Percentiles rank a stretch among this genome's conserved stretches.
Conservation (phyloP, 148 eudicot genomes). For the Rheum nobile region DNA sequence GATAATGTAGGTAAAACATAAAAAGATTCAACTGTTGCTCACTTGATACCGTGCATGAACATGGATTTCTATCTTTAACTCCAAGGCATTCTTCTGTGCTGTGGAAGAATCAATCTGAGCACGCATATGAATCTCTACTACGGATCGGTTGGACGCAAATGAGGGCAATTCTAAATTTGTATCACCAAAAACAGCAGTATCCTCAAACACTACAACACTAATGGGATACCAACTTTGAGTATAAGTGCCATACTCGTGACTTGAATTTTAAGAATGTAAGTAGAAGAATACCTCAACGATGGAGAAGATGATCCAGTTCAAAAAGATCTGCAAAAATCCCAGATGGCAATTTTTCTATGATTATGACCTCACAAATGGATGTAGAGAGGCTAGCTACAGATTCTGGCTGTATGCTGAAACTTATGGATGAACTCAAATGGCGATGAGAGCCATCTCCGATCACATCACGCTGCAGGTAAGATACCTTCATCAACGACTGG, state of each 20-base stretch:
- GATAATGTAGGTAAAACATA: no score
- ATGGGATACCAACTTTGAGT: neutral
- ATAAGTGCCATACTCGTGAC: neutral
- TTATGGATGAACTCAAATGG: slow-evolving; percentile 37
- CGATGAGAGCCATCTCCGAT: slow-evolving; percentile 96
- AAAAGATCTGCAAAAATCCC: slow-evolving; percentile 93
- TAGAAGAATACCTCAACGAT: slow-evolving; percentile 51
- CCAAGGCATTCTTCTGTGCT: slow-evolving; percentile 20
- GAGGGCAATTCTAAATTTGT: slow-evolving; percentile 83
- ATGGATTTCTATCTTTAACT: slow-evolving; percentile 45
- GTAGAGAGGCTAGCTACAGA: slow-evolving; percentile 18
- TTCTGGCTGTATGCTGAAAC: slow-evolving; percentile 25
- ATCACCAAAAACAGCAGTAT: slow-evolving; percentile 79
- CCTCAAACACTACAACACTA: slow-evolving; percentile 38
- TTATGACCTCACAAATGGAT: slow-evolving; percentile 39
- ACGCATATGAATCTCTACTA: slow-evolving; percentile 68
- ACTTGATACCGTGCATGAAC: slow-evolving; percentile 79
- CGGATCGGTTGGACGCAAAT: slow-evolving; percentile 56
- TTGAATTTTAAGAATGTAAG: slow-evolving; percentile 4
- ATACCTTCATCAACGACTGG: slow-evolving; percentile 3
- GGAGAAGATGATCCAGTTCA: slow-evolving; percentile 68
- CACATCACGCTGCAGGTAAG: slow-evolving; percentile 28
- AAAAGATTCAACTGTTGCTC: slow-evolving; percentile 15
- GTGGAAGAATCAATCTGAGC: no score
- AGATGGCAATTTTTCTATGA: slow-evolving; percentile 67